A percentile compares a stretch with the other conserved stretches of the same genome.
Evolutionary conservation across 345 rosid species (phyloP).

Genomic region (Salix koriyanagi): DNA sequence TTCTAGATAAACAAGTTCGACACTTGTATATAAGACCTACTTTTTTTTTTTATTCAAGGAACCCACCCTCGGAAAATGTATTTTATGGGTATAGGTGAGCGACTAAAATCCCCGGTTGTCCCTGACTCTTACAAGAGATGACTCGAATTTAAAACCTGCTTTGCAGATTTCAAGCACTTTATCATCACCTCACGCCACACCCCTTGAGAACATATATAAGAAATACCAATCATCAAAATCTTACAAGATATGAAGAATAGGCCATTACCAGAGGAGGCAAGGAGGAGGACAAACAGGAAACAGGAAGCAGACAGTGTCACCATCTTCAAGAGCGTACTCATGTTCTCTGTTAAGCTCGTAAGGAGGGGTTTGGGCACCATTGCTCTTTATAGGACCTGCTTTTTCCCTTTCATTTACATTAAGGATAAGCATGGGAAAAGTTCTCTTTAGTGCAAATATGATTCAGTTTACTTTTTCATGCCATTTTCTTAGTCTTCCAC

Average conservation of each 20-base stretch:
- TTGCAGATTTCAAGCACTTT: no score
- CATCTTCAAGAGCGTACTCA: constrained; percentile 9
- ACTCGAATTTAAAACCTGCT: no score
- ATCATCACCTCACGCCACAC: no score
- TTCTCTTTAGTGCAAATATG: neutral
- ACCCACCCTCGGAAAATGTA: no score
- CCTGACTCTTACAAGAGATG: no score
- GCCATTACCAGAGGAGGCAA: constrained; percentile 13
- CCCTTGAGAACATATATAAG: no score
- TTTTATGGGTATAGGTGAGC: no score
- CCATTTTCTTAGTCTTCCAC: neutral
- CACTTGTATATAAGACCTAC: no score
- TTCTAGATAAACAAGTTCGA: no score
- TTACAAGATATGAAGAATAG: neutral
- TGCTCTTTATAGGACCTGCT: neutral
- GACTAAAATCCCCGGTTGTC: fast-evolving
- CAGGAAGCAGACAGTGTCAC: constrained; percentile 7
- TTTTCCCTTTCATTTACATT: neutral
- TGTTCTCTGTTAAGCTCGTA: neutral
- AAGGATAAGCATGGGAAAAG: constrained; percentile 2
- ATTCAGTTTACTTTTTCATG: constrained; percentile 1
- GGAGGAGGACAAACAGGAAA: constrained; percentile 18
- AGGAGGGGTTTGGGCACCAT: no score
- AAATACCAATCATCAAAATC: neutral
- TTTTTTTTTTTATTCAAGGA: no score